These are phyloP conservation scores for Suillus fuscotomentosus DNA, from an alignment of 768 basidiomycete genomes.

Conservation along the genomic window DNA sequence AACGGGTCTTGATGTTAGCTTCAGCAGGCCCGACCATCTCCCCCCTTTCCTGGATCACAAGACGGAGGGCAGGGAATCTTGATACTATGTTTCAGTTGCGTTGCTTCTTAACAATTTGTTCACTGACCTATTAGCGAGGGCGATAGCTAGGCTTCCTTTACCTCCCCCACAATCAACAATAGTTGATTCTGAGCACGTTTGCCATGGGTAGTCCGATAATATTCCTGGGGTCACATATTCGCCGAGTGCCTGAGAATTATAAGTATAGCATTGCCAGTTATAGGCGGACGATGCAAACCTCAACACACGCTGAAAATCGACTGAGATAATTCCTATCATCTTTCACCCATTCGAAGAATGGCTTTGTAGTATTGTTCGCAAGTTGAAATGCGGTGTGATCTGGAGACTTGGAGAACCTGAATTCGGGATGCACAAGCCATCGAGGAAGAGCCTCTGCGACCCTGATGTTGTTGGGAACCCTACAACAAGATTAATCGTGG, in stretches of 20 bases:
- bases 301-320: background rate
- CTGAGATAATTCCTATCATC: background rate
- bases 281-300: background rate
- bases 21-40: conserved; percentile 14
- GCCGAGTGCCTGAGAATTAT: conserved; percentile 1
- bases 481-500: background rate
- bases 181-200: conserved; percentile 31
- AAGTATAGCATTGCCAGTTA: background rate
- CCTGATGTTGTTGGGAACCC: conserved; percentile 13
- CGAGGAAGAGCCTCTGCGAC: conserved; percentile 13
- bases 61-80: conserved; percentile 13
- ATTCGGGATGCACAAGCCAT: conserved; percentile 16
- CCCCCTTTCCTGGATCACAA: conserved; percentile 39
- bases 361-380: conserved; percentile 33
- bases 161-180: conserved; percentile 42
- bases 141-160: conserved; percentile 38
- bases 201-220: conserved; percentile 40
- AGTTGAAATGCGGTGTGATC: conserved; percentile 38
- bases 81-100: background rate
- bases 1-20: conserved; percentile 21
- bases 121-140: conserved; percentile 34
- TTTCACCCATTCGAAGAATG: conserved; percentile 32
- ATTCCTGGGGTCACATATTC: conserved; percentile 32
- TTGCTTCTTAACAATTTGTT: background rate
- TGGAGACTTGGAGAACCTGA: conserved; percentile 11